Conservation (phyloP, 768 basidiomycete genomes). For the Atractiella rhizophila region DNA sequence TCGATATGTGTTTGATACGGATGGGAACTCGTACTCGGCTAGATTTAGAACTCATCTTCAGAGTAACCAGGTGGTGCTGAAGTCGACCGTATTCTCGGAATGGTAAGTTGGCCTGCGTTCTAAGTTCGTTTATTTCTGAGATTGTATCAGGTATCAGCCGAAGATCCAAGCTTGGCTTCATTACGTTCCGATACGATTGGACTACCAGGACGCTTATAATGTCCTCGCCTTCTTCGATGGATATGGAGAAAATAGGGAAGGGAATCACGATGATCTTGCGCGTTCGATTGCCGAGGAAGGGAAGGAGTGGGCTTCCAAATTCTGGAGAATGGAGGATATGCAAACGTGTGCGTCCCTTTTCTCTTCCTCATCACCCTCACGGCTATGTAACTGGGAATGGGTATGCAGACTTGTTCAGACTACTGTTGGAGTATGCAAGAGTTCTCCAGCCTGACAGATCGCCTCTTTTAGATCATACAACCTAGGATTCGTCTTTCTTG, state of each 20-base stretch:
- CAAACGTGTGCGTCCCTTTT: too few species aligned
- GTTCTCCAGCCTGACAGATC: too few species aligned
- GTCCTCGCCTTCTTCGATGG: slow-evolving; percentile 16
- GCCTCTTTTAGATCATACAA: too few species aligned
- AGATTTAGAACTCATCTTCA: slow-evolving; percentile 6
- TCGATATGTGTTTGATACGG: slow-evolving; percentile 14
- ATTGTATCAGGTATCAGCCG: too few species aligned
- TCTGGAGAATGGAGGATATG: too few species aligned
- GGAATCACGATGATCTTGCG: slow-evolving; percentile 15
- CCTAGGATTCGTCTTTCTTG: too few species aligned
- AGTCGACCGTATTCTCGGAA: slow-evolving; percentile 15
- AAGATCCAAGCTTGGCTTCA: slow-evolving; percentile 14
- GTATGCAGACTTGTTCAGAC: too few species aligned
- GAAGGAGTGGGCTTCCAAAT: slow-evolving; percentile 16
- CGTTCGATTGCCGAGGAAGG: slow-evolving; percentile 13
- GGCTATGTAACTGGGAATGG: too few species aligned
- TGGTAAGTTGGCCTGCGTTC: slow-evolving; percentile 16
- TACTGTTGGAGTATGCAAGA: too few species aligned
- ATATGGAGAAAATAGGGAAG: slow-evolving; percentile 10
- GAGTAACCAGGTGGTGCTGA: slow-evolving; percentile 11
- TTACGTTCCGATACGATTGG: slow-evolving; percentile 16
- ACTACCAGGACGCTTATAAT: slow-evolving; percentile 16
- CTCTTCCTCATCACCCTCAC: too few species aligned
- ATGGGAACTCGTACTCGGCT: slow-evolving; percentile 15
- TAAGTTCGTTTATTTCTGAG: too few species aligned